Base-by-base conservation (phyloP, 2,329 filamentous ascomycete species). In the Colletotrichum orchidophilum region DNA sequence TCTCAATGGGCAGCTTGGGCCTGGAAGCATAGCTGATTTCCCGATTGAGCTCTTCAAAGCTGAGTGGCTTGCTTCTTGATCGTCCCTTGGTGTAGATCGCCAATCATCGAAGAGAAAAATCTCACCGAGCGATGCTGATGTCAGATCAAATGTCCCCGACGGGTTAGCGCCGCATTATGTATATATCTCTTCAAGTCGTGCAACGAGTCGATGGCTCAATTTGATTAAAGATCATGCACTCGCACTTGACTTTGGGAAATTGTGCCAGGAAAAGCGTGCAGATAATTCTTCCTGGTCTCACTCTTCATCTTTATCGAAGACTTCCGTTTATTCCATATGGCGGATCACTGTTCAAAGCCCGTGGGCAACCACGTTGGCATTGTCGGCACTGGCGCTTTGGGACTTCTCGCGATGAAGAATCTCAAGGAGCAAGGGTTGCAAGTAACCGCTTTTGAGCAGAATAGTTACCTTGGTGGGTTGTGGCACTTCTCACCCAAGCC, bases 361-460 rank as follows among this genome's bases (percentile, higher is more conserved):
- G 24, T 64, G 1, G 76, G 76, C 12, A 68, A 69, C 3, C 72
- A 76, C 53, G 75, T 80, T 12, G 79, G 77, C 21, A 75, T 80
- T 7, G 63, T 81, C 15, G 74, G 74, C 1, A 57, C 59, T 9
- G 73, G 74, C 3, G 50, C 63, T 21, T 31, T 75, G 5, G 74
- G 74, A 3, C 49, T 75, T n/a, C 52, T 70, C 11, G 68, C 74
- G 7, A 7, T 72, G 15, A 74, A 75, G 60, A 63, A 75, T 15
- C 50, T 74, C 26, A 58, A 42, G 18, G 74, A 75, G 29, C 61
- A 72, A 27, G 73, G 68, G 15, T 66, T 75, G 7, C 21, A 69
- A 8, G 61, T 66, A 15, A 74, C 65, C 11, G 68, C 64, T 3
- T 72, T 74, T 27, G 67, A 73, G 12, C 60, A 67, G 27, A 58